Base-by-base conservation (phyloP, 257 asterid species). In the Vinca minor region DNA sequence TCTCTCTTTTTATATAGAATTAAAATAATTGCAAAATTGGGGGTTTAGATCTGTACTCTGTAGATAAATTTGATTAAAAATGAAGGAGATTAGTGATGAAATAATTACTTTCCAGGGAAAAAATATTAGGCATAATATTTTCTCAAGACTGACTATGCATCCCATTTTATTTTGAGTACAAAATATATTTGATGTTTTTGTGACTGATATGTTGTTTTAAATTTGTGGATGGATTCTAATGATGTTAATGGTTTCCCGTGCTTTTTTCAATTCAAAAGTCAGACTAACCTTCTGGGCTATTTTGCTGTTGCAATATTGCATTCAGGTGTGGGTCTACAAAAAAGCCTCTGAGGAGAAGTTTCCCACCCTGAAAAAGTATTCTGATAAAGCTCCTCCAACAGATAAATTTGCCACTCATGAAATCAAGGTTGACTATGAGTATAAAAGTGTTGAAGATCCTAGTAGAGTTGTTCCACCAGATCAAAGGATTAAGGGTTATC, bases 321-420 rank as follows among this genome's bases (percentile, higher is more conserved):
- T 64, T 44, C 71, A 91, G 98, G 96, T 92, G 41, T 89, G 96
- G 98, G 95, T 89, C 67, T 92, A 92, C 85, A 92, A 92, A 87
- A 92, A 92, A 80, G 84, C 96, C 46, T 79, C 81, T 35, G 94
- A 92, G 77, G 98, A 92, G 84, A 92, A 71, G 69, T 84, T 92
- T 63, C 98, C 98, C 73, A 84, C 91, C 59, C 77, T 89, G 81
- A 89, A 87, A 75, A 89, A 79, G 76, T 92, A 92, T 81, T 92
- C 98, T 63, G 91, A 89, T 71, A 84, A 84, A 78, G 96, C 98
- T 36, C 92, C 95, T 68, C 78, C 79, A n/a, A 78, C 94, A 26
- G 98, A 92, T 78, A 87, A 87, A 73, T 89, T 81, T 77, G 98
- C 97, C 44, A 85, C 87, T 26, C 98, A 87, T 73, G 97, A 92